Evolutionary conservation across 192 early-diverging fungal species (phyloP).

Genomic region (Chytriomyces hyalinus): DNA sequence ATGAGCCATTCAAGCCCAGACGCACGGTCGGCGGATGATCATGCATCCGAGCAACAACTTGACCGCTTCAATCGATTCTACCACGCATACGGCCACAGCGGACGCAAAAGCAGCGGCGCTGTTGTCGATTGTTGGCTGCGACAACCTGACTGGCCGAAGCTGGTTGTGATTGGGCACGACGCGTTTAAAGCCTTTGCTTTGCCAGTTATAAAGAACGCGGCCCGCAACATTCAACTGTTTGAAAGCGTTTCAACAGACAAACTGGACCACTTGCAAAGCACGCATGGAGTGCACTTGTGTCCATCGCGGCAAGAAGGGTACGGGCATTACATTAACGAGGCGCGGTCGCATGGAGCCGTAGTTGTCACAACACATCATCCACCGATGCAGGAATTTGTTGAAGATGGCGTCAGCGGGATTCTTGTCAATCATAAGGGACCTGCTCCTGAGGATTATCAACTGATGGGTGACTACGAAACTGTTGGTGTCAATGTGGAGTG

Average conservation of each 20-base stretch:
- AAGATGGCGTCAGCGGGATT: slow-evolving; percentile 14
- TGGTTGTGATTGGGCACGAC: slow-evolving; percentile 11
- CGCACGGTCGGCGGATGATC: not conserved
- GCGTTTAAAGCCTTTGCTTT: not conserved
- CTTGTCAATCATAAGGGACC: slow-evolving; percentile 4
- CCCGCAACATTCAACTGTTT: not conserved
- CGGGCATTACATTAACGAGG: slow-evolving; percentile 30
- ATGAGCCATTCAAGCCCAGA: slow-evolving; percentile 8
- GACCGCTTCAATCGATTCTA: slow-evolving; percentile 18
- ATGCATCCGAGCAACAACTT: not conserved
- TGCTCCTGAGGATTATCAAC: slow-evolving; percentile 13
- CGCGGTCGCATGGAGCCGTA: slow-evolving; percentile 9
- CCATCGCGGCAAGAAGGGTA: slow-evolving; percentile 28
- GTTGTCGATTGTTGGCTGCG: slow-evolving; percentile 20
- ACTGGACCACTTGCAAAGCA: not conserved
- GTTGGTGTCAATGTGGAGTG: not conserved
- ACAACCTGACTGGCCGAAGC: slow-evolving; percentile 7
- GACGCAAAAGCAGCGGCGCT: slow-evolving; percentile 1
- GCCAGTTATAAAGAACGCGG: not conserved
- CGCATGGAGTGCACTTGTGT: slow-evolving; percentile 16
- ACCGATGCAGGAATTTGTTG: slow-evolving; percentile 32
- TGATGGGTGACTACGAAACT: not conserved
- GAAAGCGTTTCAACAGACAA: not conserved
- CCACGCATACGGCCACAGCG: slow-evolving; percentile 12
- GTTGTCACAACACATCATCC: slow-evolving; percentile 18